Evolutionary conservation across 2,329 filamentous ascomycete species (phyloP).

Genomic region (Calonectria pseudoreteaudii): DNA sequence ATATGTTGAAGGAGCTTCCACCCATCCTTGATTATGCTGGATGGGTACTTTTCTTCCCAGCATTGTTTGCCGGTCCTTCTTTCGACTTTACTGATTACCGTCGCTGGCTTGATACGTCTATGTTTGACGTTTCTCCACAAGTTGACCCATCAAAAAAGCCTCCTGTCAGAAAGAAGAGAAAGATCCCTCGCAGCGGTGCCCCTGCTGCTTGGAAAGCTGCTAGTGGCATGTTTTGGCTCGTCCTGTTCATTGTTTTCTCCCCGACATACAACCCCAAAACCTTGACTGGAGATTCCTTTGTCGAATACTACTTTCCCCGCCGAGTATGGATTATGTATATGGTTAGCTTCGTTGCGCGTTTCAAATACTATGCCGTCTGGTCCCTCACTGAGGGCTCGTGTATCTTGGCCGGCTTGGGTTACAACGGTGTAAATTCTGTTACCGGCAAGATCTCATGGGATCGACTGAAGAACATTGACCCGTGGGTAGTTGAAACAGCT

Average conservation of each 20-base stretch:
- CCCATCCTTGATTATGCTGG: slow-evolving; percentile 83
- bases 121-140: slow-evolving; percentile 88
- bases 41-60: slow-evolving; percentile 96
- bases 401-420: slow-evolving; percentile 92
- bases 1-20: slow-evolving; percentile 81
- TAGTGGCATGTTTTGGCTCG: slow-evolving; percentile 82
- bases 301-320: slow-evolving; percentile 75
- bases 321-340: slow-evolving; percentile 86
- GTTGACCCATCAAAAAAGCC: slow-evolving; percentile 89
- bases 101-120: slow-evolving; percentile 90
- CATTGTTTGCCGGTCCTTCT: slow-evolving; percentile 87
- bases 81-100: slow-evolving; percentile 96
- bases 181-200: slow-evolving; percentile 89
- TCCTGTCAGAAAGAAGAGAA: slow-evolving; percentile 87
- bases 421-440: slow-evolving; percentile 88
- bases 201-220: slow-evolving; percentile 84
- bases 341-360: slow-evolving; percentile 82
- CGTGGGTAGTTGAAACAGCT: slow-evolving; percentile 86
- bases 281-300: slow-evolving; percentile 74
- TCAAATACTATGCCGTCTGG: slow-evolving; percentile 99
- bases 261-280: slow-evolving; percentile 73
- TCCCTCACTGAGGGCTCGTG: slow-evolving; percentile 92
- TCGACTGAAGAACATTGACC: slow-evolving; percentile 88
- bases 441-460: slow-evolving; percentile 91
- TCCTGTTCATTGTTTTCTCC: slow-evolving; percentile 79